Conservation (phyloP, 345 rosid species). For the Psidium friedrichsthalianum region DNA sequence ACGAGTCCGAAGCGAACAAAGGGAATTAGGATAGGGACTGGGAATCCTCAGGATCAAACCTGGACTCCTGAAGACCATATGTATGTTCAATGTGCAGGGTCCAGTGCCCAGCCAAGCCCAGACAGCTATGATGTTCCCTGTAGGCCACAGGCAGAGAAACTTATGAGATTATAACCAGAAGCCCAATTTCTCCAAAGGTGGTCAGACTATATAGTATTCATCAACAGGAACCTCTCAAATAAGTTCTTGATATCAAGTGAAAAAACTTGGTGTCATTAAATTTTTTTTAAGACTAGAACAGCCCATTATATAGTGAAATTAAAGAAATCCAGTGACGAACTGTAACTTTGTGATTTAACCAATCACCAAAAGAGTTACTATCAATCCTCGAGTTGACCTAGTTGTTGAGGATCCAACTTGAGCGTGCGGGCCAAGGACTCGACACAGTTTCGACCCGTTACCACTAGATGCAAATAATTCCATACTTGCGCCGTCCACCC, state of each 20-base stretch:
- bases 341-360: background rate
- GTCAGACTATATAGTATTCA: background rate
- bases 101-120: background rate
- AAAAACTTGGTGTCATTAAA: background rate
- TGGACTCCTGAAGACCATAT: background rate
- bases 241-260: no score
- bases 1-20: background rate
- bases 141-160: background rate
- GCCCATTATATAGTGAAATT: background rate
- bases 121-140: background rate
- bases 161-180: background rate
- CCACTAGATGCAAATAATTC: background rate
- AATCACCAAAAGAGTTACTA: background rate
- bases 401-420: background rate
- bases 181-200: background rate
- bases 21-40: background rate
- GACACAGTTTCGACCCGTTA: background rate
- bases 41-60: background rate
- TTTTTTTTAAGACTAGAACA: background rate
- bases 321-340: background rate
- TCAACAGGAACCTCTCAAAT: background rate
- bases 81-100: background rate
- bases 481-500: no score
- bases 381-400: background rate
- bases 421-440: background rate